These are phyloP conservation scores for Tolypocladium tundrense DNA, from an alignment of 2,329 filamentous ascomycete genomes.

Conservation along the genomic window DNA sequence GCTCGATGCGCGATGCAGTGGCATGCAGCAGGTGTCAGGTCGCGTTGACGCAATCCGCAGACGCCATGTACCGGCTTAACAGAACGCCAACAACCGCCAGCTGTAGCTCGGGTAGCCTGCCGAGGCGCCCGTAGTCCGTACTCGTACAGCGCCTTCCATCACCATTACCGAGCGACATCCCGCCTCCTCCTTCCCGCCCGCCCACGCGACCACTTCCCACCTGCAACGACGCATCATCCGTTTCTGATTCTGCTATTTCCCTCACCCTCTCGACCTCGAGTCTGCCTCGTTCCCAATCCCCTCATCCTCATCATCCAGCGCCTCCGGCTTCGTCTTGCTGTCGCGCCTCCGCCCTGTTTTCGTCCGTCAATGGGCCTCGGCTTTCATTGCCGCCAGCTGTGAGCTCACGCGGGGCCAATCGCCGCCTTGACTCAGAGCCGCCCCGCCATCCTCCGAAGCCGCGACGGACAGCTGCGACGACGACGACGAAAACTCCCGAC, in stretches of 20 bases:
- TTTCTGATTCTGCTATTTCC: not conserved
- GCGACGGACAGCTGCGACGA: conserved; percentile 1
- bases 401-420: conserved; percentile 10
- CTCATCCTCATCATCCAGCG: not conserved
- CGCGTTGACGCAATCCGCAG: not conserved
- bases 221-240: not conserved
- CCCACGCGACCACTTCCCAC: not conserved
- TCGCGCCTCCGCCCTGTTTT: not conserved
- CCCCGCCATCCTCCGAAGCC: conserved; percentile 8
- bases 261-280: not conserved
- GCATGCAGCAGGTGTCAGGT: not conserved
- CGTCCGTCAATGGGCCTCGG: conserved; percentile 4
- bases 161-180: not conserved
- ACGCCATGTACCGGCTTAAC: not conserved
- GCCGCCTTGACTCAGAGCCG: conserved; percentile 11
- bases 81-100: not conserved
- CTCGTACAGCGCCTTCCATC: too few species aligned
- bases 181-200: not conserved
- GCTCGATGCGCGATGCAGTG: not conserved
- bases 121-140: too few species aligned
- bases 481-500: not conserved
- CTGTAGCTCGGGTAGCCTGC: too few species aligned
- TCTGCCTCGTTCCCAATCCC: not conserved
- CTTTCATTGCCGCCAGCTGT: conserved; percentile 1
- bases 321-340: not conserved